Evolutionary conservation across 306 rosid species (phyloP).

Genomic region (Corylus avellana): DNA sequence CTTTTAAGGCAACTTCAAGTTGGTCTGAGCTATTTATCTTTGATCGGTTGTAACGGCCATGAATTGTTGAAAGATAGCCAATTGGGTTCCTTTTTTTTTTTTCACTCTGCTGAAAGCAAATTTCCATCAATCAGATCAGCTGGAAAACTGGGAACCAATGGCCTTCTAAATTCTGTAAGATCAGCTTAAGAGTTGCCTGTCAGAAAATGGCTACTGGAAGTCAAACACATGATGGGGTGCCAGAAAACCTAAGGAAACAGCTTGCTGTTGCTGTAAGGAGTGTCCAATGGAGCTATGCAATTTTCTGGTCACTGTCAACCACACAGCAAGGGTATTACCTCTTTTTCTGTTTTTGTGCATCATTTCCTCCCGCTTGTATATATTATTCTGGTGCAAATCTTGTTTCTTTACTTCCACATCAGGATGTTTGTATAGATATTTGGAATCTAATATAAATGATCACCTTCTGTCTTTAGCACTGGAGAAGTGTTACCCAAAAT

Average conservation of each 20-base stretch:
- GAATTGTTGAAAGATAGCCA: neutral
- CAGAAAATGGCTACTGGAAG: conserved; percentile 43
- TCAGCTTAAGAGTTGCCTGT: neutral
- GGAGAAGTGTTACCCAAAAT: neutral
- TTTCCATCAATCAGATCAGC: neutral
- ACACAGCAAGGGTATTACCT: conserved; percentile 57
- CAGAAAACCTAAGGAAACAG: conserved; percentile 52
- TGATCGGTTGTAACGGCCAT: neutral
- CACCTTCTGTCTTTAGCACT: neutral
- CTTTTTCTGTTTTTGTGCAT: neutral
- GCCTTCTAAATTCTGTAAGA: neutral
- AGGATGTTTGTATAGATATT: neutral
- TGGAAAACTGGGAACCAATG: neutral
- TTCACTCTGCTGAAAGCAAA: neutral
- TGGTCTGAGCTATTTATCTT: neutral
- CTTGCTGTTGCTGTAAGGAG: conserved; percentile 83
- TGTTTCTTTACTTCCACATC: conserved; percentile 3
- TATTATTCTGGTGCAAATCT: conserved; percentile 11
- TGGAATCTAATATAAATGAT: neutral
- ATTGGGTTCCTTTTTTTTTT: neutral
- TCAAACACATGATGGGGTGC: conserved; percentile 47
- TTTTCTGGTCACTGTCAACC: conserved; percentile 79
- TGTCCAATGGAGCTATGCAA: conserved; percentile 86
- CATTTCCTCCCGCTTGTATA: neutral
- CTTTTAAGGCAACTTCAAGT: neutral